Evolutionary conservation across 2,329 filamentous ascomycete genomes (phyloP).

Genomic region (Orbilia quercus): DNA sequence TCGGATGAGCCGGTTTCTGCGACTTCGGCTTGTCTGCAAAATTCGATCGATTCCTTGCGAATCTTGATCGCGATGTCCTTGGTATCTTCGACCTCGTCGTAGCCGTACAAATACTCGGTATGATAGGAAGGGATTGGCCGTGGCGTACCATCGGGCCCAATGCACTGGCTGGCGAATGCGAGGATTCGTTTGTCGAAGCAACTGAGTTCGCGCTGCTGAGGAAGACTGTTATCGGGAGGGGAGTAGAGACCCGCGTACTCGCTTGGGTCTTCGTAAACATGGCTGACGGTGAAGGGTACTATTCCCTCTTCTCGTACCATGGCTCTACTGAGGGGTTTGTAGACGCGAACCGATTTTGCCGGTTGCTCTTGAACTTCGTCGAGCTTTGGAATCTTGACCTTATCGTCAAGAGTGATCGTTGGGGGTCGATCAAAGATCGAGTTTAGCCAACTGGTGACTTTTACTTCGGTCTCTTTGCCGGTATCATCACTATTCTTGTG

Average conservation of each 20-base stretch:
- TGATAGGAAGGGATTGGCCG: constrained; percentile 15
- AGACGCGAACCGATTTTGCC: not conserved
- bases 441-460: constrained; percentile 15
- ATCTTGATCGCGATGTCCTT: constrained; percentile 6
- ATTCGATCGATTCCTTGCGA: constrained; percentile 3
- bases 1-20: constrained; percentile 3
- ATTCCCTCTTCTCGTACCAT: constrained; percentile 16
- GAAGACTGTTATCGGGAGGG: not conserved
- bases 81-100: constrained; percentile 15
- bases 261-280: constrained; percentile 6
- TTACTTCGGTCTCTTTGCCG: not conserved
- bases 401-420: constrained; percentile 18
- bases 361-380: not conserved
- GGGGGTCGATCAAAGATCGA: constrained; percentile 20
- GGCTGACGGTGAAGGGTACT: not conserved
- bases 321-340: constrained; percentile 5
- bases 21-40: constrained; percentile 6
- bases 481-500: not conserved
- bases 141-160: not conserved
- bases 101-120: constrained; percentile 2
- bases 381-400: constrained; percentile 4
- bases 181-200: constrained; percentile 18
- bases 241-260: not conserved
- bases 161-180: constrained; percentile 8
- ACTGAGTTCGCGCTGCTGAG: constrained; percentile 1